phyloP scores from a whole-genome alignment of 2,329 filamentous ascomycete species.

The Stylonectria norvegica region DNA sequence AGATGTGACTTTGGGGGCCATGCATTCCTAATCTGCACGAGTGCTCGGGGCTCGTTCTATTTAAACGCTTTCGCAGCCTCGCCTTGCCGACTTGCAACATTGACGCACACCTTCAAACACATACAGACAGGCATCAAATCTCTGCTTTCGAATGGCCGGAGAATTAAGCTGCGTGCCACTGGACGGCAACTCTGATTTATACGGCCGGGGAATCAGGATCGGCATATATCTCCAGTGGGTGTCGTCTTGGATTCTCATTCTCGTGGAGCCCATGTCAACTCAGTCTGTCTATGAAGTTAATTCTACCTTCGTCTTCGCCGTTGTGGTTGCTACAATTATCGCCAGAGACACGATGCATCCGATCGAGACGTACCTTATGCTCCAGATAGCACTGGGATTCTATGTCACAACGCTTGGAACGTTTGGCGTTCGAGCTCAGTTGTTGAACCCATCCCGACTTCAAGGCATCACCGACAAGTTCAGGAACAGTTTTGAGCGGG shows the following conservation, averaged over 20 bases:
- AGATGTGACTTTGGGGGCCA: too few relatives aligned
- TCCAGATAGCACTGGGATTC: constrained; percentile 1
- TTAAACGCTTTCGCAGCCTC: too few relatives aligned
- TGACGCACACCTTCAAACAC: too few relatives aligned
- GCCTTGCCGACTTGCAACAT: too few relatives aligned
- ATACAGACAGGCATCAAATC: too few relatives aligned
- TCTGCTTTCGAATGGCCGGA: too few relatives aligned
- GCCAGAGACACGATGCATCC: background rate
- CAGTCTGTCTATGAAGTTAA: constrained; percentile 1
- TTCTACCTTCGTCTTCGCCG: constrained; percentile 3
- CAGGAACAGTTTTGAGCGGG: too few relatives aligned
- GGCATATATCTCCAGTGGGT: constrained; percentile 2
- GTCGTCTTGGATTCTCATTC: constrained; percentile 1
- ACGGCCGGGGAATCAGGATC: background rate
- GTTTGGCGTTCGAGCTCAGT: background rate
- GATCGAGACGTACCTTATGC: constrained; percentile 1
- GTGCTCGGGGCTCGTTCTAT: too few relatives aligned
- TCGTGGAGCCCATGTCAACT: background rate
- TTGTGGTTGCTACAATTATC: background rate
- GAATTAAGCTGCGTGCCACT: background rate
- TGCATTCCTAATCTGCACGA: too few relatives aligned
- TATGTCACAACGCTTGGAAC: constrained; percentile 1
- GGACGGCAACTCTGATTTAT: background rate
- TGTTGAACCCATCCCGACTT: too few relatives aligned
- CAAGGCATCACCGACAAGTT: too few relatives aligned